These are phyloP conservation scores for Ceratocystis colombiana DNA, from an alignment of 2,329 filamentous ascomycete species.

Conservation along the genomic window DNA sequence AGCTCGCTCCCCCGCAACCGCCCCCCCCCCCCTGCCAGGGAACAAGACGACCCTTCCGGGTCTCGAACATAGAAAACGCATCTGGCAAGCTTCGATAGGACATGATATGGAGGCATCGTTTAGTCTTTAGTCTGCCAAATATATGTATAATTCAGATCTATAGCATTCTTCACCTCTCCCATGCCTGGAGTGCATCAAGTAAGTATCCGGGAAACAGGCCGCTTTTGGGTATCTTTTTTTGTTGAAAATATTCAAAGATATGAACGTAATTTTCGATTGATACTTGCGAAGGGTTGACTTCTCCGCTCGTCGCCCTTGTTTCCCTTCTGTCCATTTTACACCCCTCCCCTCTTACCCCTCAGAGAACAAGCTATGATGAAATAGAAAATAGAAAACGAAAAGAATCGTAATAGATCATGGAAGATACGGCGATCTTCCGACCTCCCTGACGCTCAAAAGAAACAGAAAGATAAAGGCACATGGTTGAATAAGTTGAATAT, in stretches of 20 bases:
- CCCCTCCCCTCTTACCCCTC: background rate
- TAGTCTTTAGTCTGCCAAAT: background rate
- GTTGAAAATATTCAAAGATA: constrained; percentile 12
- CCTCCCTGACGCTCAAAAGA: constrained; percentile 14
- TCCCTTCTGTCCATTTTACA: background rate
- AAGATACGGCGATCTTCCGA: background rate
- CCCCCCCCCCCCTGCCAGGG: background rate
- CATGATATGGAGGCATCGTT: background rate
- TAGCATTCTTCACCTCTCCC: background rate
- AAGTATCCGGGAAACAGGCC: background rate
- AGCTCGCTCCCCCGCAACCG: background rate
- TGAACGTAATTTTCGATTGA: background rate
- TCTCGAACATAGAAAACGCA: background rate
- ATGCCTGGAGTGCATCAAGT: background rate
- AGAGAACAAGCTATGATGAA: constrained; percentile 1
- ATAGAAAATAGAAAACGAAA: background rate
- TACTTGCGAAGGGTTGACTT: background rate
- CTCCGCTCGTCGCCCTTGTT: background rate
- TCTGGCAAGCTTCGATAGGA: background rate
- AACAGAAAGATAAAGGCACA: constrained; percentile 9
- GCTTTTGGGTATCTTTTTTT: constrained; percentile 13
- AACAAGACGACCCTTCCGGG: background rate
- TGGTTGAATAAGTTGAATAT: constrained; percentile 22
- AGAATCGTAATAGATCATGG: background rate
- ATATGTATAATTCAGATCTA: background rate